Conservation (phyloP, 495 filamentous ascomycete species). For the Filosporella fistucella region DNA sequence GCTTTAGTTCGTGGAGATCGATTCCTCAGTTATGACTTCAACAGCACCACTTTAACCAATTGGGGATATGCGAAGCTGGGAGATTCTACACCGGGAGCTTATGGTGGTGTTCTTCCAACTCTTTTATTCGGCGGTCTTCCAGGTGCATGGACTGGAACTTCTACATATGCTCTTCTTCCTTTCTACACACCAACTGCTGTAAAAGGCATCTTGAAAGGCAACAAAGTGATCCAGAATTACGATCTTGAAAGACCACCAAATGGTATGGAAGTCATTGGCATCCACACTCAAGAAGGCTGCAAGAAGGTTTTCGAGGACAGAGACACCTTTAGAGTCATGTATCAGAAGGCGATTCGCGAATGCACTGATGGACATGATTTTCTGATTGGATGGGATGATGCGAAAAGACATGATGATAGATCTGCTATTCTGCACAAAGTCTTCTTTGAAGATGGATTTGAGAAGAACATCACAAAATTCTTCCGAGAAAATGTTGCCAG, state of each 20-base stretch:
- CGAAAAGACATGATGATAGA: constrained; percentile 27
- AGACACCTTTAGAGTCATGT: constrained; percentile 35
- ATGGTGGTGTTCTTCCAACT: constrained; percentile 45
- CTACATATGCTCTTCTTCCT: constrained; percentile 33
- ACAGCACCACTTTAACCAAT: constrained; percentile 70
- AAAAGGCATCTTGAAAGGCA: constrained; percentile 51
- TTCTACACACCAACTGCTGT: constrained; percentile 35
- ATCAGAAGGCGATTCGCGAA: constrained; percentile 31
- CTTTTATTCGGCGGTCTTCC: constrained; percentile 22
- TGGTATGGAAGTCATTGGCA: constrained; percentile 24
- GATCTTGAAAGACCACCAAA: constrained; percentile 27
- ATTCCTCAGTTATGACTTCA: constrained; percentile 75
- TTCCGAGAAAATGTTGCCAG: constrained; percentile 28
- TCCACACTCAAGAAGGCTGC: constrained; percentile 35
- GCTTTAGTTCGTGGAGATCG: constrained; percentile 80
- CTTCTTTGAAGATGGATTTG: constrained; percentile 36
- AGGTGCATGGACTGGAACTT: constrained; percentile 25
- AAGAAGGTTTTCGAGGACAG: constrained; percentile 34
- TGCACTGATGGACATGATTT: constrained; percentile 34
- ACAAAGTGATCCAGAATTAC: constrained; percentile 34
- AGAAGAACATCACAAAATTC: constrained; percentile 29
- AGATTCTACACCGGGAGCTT: constrained; percentile 58
- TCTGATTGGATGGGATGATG: constrained; percentile 36
- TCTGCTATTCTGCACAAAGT: constrained; percentile 30
- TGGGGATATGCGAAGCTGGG: constrained; percentile 64